A percentile compares a stretch with the other conserved stretches of the same genome.
These are phyloP conservation scores for Porphyrellus cyaneotinctus DNA, from an alignment of 768 basidiomycete genomes.

Conservation along the genomic window DNA sequence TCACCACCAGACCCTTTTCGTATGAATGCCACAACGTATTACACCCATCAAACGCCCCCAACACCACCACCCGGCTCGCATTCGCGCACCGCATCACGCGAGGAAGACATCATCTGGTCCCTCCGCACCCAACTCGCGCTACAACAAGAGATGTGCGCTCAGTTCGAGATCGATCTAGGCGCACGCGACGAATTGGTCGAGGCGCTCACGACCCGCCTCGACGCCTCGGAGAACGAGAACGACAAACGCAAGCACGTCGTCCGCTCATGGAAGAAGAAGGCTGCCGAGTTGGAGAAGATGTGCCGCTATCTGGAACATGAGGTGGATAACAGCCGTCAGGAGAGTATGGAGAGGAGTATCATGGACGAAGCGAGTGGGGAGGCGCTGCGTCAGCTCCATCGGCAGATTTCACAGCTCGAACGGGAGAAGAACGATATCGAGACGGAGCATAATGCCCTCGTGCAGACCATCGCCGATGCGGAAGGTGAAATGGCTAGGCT, in stretches of 20 bases:
- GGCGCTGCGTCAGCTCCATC: constrained; percentile 75
- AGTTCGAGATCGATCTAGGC: constrained; percentile 71
- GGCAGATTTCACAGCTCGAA: constrained; percentile 73
- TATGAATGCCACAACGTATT: constrained; percentile 69
- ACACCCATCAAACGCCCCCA: constrained; percentile 67
- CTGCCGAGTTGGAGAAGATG: constrained; percentile 65
- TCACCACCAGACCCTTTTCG: constrained; percentile 70
- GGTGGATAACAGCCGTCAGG: constrained; percentile 78
- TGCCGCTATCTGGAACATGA: constrained; percentile 76
- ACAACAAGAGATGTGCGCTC: constrained; percentile 69
- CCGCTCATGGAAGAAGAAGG: constrained; percentile 70
- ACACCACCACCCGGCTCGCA: constrained; percentile 56
- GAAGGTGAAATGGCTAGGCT: constrained; percentile 64
- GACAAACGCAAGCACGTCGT: constrained; percentile 51
- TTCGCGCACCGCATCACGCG: constrained; percentile 59
- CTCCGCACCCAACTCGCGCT: constrained; percentile 72
- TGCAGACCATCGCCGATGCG: constrained; percentile 29
- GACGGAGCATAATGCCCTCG: constrained; percentile 42
- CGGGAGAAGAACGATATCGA: constrained; percentile 53
- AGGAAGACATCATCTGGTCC: constrained; percentile 66
- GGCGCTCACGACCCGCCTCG: constrained; percentile 51
- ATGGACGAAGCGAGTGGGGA: constrained; percentile 82
- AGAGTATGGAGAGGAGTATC: constrained; percentile 74
- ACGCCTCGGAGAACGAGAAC: constrained; percentile 59
- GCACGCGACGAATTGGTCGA: constrained; percentile 72